These are phyloP conservation scores for Acacia acuminata DNA, from an alignment of 306 rosid species.

Conservation along the genomic window DNA sequence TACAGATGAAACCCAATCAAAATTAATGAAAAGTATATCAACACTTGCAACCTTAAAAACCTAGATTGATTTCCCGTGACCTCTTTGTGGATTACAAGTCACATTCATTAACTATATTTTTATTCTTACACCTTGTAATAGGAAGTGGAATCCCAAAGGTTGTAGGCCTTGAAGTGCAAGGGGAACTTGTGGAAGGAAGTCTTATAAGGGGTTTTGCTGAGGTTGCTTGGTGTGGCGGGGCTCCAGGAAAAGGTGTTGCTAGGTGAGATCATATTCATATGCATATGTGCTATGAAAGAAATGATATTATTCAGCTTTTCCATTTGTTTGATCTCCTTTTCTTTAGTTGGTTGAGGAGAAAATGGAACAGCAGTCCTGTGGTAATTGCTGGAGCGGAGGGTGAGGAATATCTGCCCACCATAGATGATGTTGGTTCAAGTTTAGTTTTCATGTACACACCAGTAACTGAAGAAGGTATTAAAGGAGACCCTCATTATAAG, in stretches of 20 bases:
- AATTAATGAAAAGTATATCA: too few relatives aligned
- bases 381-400: slow-evolving; percentile 95
- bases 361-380: slow-evolving; percentile 94
- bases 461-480: slow-evolving; percentile 90
- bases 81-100: neutral
- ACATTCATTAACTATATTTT: slow-evolving; percentile 17
- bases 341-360: slow-evolving; percentile 92
- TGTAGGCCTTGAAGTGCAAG: slow-evolving; percentile 75
- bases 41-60: too few relatives aligned
- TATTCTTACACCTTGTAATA: slow-evolving; percentile 33
- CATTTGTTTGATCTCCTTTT: slow-evolving; percentile 28
- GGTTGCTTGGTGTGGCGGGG: slow-evolving; percentile 98
- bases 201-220: slow-evolving; percentile 69
- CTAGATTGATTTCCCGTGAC: neutral
- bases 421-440: slow-evolving; percentile 93
- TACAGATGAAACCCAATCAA: too few relatives aligned
- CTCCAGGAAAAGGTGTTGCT: slow-evolving; percentile 92
- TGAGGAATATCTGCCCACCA: slow-evolving; percentile 69
- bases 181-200: slow-evolving; percentile 89
- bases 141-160: slow-evolving; percentile 91
- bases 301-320: slow-evolving; percentile 15
- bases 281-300: slow-evolving; percentile 18
- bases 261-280: slow-evolving; percentile 56
- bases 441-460: slow-evolving; percentile 99
- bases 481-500: slow-evolving; percentile 95